Evolutionary conservation across 2,329 filamentous ascomycete genomes (phyloP), one percentile per base, ranked within the genome.

Genomic region (Aphanoascus verrucosus): DNA sequence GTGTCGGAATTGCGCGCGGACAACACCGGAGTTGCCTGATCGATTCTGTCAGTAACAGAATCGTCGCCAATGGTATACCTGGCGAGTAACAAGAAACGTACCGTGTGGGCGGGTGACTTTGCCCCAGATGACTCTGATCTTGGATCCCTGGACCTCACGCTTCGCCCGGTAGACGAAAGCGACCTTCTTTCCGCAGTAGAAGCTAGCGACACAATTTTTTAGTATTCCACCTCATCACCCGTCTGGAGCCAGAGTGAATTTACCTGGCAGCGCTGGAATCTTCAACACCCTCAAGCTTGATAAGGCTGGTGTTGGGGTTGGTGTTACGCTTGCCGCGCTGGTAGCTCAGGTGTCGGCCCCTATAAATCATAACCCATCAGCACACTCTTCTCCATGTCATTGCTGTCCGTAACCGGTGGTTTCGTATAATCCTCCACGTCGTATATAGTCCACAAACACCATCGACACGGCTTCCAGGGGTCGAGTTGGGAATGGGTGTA

Each of bases 41-140:
- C 15, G 43, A 54, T 52, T 49, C 32, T 50, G 37, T 34, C 11
- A 52, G 23, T 48, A 12, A 31, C 7, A 23, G 35, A 23, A 55
- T 54, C n/a, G 3, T 4, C 11, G 11, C 37, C 42, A 15, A 28
- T 1, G 28, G n/a, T 34, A 9, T 14, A 5, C n/a, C 8, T 5
- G 8, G 15, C 9, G 14, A 14, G 15, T 7, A 14, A 37, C 31
- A 2, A 49, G 47, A 5, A 57, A 73, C 77, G 67, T 86, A 91
- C 87, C 91, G 78, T 97, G 91, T 73, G 89, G 85, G 72, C 89
- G 81, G 73, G 88, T 94, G 73, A 97, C 85, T 82, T 95, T 96
- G 80, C 91, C 91, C 89, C 90, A 97, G 80, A 97, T 96, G 67
- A 97, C 86, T 72, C 91, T 84, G 78, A 97, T 94, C 85, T 97